Percentiles rank a stretch among this genome's conserved stretches.
Conservation (phyloP, 2,329 filamentous ascomycete genomes). For the Hypocreales sp. region DNA sequence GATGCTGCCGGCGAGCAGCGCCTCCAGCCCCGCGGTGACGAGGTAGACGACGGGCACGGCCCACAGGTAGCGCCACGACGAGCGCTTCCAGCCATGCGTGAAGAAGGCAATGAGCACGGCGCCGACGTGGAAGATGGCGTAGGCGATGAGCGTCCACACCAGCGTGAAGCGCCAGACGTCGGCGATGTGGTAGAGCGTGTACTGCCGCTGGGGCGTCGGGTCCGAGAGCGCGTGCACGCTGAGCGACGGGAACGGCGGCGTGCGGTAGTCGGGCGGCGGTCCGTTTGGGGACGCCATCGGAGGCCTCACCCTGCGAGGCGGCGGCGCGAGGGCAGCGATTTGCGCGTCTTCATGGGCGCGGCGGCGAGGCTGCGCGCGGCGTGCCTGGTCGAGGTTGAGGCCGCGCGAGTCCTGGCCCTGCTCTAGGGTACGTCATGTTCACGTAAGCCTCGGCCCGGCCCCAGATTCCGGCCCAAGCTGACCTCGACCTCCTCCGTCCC, state of each 20-base stretch:
- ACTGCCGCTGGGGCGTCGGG: constrained; percentile 22
- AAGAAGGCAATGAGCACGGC: constrained; percentile 57
- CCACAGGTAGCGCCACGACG: constrained; percentile 50
- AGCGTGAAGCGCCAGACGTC: constrained; percentile 84
- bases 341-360: too few relatives aligned
- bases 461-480: too few relatives aligned
- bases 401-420: too few relatives aligned
- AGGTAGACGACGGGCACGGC: constrained; percentile 56
- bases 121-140: constrained; percentile 57
- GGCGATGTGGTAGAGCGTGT: constrained; percentile 53
- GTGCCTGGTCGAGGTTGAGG: too few relatives aligned
- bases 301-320: background rate
- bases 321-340: background rate
- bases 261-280: constrained; percentile 40
- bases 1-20: constrained; percentile 63
- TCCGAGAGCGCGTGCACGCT: constrained; percentile 50
- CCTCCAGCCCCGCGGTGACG: constrained; percentile 59
- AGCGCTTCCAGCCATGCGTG: constrained; percentile 48
- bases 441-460: too few relatives aligned
- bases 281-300: constrained; percentile 3
- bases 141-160: constrained; percentile 73
- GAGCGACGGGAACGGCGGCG: constrained; percentile 66
- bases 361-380: too few relatives aligned
- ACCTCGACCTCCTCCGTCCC: too few relatives aligned
- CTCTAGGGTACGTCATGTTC: too few relatives aligned